These are phyloP conservation scores for Petrea volubilis DNA, from an alignment of 257 asterid genomes.

Conservation along the genomic window DNA sequence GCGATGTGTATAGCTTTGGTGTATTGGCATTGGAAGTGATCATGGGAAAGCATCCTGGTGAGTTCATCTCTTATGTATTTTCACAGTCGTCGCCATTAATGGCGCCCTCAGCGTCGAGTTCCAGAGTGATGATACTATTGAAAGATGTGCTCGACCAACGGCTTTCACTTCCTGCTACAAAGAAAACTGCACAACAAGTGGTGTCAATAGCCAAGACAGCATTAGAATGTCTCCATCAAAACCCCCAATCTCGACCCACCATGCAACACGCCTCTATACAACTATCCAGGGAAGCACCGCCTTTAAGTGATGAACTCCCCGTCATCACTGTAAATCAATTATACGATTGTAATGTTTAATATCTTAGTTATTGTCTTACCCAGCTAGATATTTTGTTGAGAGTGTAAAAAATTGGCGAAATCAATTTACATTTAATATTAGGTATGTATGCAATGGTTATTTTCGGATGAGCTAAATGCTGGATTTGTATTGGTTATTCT, in stretches of 20 bases:
- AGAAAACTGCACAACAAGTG: constrained; percentile 21
- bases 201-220: constrained; percentile 20
- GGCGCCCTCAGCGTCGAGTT: not conserved
- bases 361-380: too few species aligned
- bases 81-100: not conserved
- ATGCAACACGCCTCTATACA: constrained; percentile 25
- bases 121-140: not conserved
- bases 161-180: constrained; percentile 15
- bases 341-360: not conserved
- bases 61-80: constrained; percentile 3
- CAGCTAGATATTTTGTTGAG: too few species aligned
- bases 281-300: constrained; percentile 16
- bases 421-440: too few species aligned
- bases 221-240: constrained; percentile 19
- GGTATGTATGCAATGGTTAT: too few species aligned
- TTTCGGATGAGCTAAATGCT: too few species aligned
- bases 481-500: too few species aligned
- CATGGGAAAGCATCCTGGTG: constrained; percentile 42
- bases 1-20: constrained; percentile 40
- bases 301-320: not conserved
- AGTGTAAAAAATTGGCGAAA: too few species aligned
- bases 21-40: constrained; percentile 34
- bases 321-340: constrained; percentile 15
- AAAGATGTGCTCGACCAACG: constrained; percentile 33
- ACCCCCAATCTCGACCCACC: constrained; percentile 32